Conservation (phyloP, 768 basidiomycete species). For the Chalciporus sphaerocephalus region DNA sequence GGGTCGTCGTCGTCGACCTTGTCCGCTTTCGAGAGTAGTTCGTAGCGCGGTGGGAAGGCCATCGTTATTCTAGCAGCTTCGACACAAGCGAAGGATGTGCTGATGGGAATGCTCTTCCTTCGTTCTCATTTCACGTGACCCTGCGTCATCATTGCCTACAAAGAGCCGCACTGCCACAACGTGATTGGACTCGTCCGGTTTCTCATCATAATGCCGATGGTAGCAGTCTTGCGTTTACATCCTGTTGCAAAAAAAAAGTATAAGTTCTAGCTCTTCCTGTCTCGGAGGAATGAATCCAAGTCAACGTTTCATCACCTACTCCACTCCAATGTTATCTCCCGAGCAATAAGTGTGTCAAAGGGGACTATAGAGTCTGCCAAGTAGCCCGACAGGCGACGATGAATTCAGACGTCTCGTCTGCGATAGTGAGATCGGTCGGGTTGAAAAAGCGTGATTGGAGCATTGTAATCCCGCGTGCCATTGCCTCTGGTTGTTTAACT, state of each 20-base stretch:
- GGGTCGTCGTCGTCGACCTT: conserved; percentile 9
- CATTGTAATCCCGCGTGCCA: background rate
- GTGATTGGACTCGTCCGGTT: no score
- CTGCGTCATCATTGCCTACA: background rate
- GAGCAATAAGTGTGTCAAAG: background rate
- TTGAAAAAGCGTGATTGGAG: background rate
- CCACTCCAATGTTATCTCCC: no score
- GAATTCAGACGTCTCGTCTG: background rate
- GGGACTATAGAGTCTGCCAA: background rate
- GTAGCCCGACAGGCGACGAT: background rate
- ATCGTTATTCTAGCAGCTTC: conserved; percentile 10
- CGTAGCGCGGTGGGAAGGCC: conserved; percentile 23
- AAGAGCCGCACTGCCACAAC: no score
- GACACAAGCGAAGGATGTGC: background rate
- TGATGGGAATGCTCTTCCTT: background rate
- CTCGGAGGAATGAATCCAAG: no score
- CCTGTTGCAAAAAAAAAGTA: no score
- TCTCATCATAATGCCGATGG: no score
- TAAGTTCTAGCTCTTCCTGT: no score
- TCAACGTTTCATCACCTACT: no score
- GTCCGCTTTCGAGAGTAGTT: conserved; percentile 22
- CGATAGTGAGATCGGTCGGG: background rate
- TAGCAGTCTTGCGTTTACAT: no score
- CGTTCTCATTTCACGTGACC: background rate
- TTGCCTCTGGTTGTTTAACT: background rate